Evolutionary conservation across 1,139 yeast species (phyloP).

Genomic region (Pichiaceae sp.): DNA sequence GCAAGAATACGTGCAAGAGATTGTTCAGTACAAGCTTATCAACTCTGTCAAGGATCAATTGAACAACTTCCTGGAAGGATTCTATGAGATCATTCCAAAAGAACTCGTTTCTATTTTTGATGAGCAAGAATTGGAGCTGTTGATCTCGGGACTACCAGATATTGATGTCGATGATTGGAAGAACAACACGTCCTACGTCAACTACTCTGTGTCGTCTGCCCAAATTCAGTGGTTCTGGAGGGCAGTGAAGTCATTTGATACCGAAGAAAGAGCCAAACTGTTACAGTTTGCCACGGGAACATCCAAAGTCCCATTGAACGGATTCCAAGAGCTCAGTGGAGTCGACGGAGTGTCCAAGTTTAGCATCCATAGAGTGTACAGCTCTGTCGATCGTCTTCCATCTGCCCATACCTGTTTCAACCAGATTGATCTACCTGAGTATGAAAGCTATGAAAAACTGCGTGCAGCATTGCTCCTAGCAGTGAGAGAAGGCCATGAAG

Average conservation of each 20-base stretch:
- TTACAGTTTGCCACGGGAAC: slow-evolving; percentile 97
- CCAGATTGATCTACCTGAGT: slow-evolving; percentile 90
- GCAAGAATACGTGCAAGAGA: slow-evolving; percentile 75
- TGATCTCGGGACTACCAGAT: slow-evolving; percentile 93
- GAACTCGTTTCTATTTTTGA: slow-evolving; percentile 83
- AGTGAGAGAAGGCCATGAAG: slow-evolving; percentile 91
- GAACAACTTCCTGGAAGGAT: slow-evolving; percentile 78
- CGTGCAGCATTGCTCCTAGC: slow-evolving; percentile 78
- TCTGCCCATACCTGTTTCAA: slow-evolving; percentile 96
- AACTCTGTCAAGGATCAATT: slow-evolving; percentile 83
- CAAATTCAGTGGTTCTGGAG: slow-evolving; percentile 99
- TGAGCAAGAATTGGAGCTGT: slow-evolving; percentile 88
- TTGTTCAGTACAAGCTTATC: slow-evolving; percentile 81
- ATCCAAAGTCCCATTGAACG: slow-evolving; percentile 90
- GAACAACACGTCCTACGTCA: slow-evolving; percentile 71
- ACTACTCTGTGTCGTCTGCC: slow-evolving; percentile 75
- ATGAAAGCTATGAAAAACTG: slow-evolving; percentile 78
- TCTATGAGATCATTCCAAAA: slow-evolving; percentile 87
- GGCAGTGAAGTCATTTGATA: slow-evolving; percentile 90
- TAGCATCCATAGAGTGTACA: slow-evolving; percentile 85
- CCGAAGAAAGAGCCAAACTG: slow-evolving; percentile 88
- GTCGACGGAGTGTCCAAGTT: slow-evolving; percentile 83
- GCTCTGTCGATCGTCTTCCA: slow-evolving; percentile 79
- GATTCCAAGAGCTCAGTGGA: slow-evolving; percentile 85
- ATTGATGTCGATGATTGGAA: slow-evolving; percentile 96